These are phyloP conservation scores for Uronychia setigera DNA, from an alignment of 73 alveolate species.

Conservation along the genomic window DNA sequence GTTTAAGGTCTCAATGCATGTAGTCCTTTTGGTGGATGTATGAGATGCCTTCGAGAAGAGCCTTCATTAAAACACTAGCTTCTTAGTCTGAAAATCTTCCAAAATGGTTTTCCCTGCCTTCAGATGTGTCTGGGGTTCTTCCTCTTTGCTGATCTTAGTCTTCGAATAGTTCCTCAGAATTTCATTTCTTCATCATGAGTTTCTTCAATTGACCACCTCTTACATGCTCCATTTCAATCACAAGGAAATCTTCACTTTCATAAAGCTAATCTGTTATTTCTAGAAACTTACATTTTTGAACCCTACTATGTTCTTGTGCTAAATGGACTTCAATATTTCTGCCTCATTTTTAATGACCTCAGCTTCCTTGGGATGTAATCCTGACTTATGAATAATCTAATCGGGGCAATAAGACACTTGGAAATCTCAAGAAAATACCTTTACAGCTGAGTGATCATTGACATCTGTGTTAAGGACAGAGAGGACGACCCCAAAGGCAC, in stretches of 20 bases:
- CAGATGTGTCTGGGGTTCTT: too few species aligned
- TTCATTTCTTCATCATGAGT: background rate
- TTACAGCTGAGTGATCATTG: background rate
- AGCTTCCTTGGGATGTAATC: background rate
- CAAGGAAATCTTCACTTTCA: constrained; percentile 71
- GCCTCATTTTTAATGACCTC: constrained; percentile 39
- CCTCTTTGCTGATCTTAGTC: too few species aligned
- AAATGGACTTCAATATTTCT: constrained; percentile 35
- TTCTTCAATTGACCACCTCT: constrained; percentile 78
- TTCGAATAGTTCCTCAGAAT: too few species aligned
- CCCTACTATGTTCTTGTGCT: constrained; percentile 93
- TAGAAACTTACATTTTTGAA: constrained; percentile 69
- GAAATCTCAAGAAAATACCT: background rate
- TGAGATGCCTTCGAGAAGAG: constrained; percentile 72
- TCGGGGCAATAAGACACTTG: background rate
- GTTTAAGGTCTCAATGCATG: constrained; percentile 87
- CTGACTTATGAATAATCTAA: background rate
- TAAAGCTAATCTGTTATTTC: constrained; percentile 33
- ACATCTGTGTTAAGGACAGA: background rate
- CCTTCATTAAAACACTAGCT: constrained; percentile 31
- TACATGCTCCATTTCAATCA: constrained; percentile 83
- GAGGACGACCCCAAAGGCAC: background rate
- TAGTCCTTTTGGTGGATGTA: constrained; percentile 80
- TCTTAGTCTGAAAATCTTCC: constrained; percentile 31
- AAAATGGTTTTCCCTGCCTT: background rate